Conservation (phyloP, 2,329 filamentous ascomycete species). For the Didymella pomorum region DNA sequence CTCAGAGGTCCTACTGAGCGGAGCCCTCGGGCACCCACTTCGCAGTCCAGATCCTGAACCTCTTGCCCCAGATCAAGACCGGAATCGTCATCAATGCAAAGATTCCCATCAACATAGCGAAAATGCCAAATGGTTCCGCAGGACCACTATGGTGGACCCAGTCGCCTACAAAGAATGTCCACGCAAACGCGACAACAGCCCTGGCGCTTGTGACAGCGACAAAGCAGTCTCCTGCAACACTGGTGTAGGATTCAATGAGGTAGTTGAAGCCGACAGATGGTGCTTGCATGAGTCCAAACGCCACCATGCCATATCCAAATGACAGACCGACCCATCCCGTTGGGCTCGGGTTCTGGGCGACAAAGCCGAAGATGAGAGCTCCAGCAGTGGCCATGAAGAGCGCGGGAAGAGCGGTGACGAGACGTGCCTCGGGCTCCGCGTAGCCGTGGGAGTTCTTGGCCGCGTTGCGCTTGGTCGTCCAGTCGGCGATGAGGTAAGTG, state of each 20-base stretch:
- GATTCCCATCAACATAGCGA: conserved; percentile 61
- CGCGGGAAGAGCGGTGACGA: conserved; percentile 51
- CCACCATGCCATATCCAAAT: conserved; percentile 51
- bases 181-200: conserved; percentile 61
- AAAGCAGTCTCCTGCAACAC: conserved; percentile 61
- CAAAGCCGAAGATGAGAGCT: conserved; percentile 52
- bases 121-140: conserved; percentile 62
- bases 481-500: conserved; percentile 51
- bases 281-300: conserved; percentile 53
- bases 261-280: conserved; percentile 56
- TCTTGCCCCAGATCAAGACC: conserved; percentile 52
- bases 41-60: conserved; percentile 53
- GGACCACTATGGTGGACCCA: conserved; percentile 58
- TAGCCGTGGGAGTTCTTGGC: conserved; percentile 48
- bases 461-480: conserved; percentile 48
- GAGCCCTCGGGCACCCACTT: conserved; percentile 38
- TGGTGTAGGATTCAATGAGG: conserved; percentile 60
- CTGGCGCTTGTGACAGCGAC: conserved; percentile 61
- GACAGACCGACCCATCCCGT: conserved; percentile 52
- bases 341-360: conserved; percentile 47
- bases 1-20: conserved; percentile 14
- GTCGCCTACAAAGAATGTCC: conserved; percentile 62
- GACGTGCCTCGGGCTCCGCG: conserved; percentile 52
- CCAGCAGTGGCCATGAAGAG: conserved; percentile 51
- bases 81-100: conserved; percentile 54